phyloP scores from a whole-genome alignment of 2,329 filamentous ascomycete genomes.

The Exophiala sp. region DNA sequence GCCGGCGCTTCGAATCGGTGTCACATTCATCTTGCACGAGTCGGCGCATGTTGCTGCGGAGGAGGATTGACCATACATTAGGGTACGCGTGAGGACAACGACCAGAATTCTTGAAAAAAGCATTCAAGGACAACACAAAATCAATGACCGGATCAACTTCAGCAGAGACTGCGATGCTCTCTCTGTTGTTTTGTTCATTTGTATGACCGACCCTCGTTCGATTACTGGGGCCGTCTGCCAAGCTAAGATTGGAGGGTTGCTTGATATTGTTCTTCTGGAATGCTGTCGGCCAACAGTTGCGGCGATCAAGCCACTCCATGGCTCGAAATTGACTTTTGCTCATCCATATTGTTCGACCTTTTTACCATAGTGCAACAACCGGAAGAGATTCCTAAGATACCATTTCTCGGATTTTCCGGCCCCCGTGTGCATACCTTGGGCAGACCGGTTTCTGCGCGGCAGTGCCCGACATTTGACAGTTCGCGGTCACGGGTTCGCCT shows the following conservation, averaged over 20 bases:
- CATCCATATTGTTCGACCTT: no score
- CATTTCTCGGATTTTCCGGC: background rate
- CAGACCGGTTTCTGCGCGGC: no score
- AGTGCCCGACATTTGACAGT: no score
- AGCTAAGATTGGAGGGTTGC: slow-evolving; percentile 5
- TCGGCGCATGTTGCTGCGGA: slow-evolving; percentile 6
- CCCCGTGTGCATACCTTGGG: no score
- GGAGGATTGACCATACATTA: background rate
- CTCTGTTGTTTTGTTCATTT: background rate
- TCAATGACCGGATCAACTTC: background rate
- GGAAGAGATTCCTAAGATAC: background rate
- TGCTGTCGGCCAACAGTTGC: slow-evolving; percentile 2
- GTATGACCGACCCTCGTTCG: background rate
- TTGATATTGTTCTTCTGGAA: slow-evolving; percentile 33
- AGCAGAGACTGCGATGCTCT: background rate
- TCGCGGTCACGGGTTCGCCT: no score
- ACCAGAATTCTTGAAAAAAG: background rate
- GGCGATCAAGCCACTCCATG: background rate
- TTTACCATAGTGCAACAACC: background rate
- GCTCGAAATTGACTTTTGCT: background rate
- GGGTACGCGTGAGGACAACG: background rate
- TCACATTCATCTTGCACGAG: slow-evolving; percentile 2
- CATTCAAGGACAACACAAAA: slow-evolving; percentile 1
- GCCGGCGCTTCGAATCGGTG: background rate
- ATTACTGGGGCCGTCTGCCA: slow-evolving; percentile 2